Base-by-base conservation (phyloP, 2,329 filamentous ascomycete species). In the Blastomyces emzantsi region DNA sequence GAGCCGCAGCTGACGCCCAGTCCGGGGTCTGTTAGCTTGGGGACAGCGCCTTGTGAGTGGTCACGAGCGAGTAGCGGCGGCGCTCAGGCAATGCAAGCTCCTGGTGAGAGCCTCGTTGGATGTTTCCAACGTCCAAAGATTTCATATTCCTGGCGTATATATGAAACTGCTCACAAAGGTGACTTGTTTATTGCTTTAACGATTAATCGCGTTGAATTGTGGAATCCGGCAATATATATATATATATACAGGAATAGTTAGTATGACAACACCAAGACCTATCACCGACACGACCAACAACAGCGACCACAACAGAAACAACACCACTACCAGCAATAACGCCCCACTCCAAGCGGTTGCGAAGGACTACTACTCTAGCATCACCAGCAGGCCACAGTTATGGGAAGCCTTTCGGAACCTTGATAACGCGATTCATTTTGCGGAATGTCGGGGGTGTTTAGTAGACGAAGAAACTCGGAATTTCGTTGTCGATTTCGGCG, bases 401-500 rank as follows among this genome's bases (percentile, higher is more conserved):
- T 60, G 57, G 33, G 41, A 65, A 17, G 72, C 69, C 52, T 77
- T 77, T 62, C 66, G 70, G 28, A 68, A 78, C 62, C 77, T 79
- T 28, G 77, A 79, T 49, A 70, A 77, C 28, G 64, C 70, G 15
- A 60, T 33, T 3, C 66, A 73, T 64, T 78, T 78, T 64, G 59
- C 59, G 22, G 41, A 64, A 4, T 76, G 73, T 58, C 67, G 73
- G 59, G 65, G 66, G 7, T 68, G 66, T 15, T 65, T 79, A 5
- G 56, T 70, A 47, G 68, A 73, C 54, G 65, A 72, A 15, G 64
- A 64, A 1, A 77, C 76, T 0, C 66, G 65, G 15, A 79, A 78
- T 65, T 79, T 79, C 63, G 72, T 78, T 33, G 69, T 79, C 47
- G 76, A 79, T 65, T 79, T 79, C 64, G 76, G 77, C 17, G 73